A percentile compares a stretch with the other conserved stretches of the same genome.
Evolutionary conservation across 2,329 filamentous ascomycete genomes (phyloP).

Genomic region (Beauveria rudraprayagi): DNA sequence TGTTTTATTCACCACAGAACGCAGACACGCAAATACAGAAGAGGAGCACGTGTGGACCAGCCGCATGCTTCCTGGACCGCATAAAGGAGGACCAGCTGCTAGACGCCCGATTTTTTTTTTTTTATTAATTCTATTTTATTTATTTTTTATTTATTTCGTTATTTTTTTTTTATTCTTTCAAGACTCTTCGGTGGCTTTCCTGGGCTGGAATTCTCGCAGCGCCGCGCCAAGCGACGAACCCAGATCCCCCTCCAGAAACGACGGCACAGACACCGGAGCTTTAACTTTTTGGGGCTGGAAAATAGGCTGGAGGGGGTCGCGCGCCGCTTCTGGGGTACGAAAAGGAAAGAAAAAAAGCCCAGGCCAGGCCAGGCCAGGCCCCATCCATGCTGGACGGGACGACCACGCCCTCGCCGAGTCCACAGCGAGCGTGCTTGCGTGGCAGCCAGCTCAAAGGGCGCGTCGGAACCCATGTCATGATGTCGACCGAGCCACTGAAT

Average conservation of each 20-base stretch:
- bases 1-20: neutral
- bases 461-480: slow-evolving; percentile 7
- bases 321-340: neutral
- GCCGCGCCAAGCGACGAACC: slow-evolving; percentile 7
- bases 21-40: neutral
- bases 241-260: neutral
- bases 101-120: slow-evolving; percentile 6
- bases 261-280: neutral
- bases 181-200: neutral
- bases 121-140: too few species aligned
- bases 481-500: slow-evolving; percentile 12
- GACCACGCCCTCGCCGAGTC: neutral
- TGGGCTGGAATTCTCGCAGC: neutral
- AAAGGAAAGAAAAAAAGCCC: neutral
- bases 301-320: neutral
- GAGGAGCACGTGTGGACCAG: slow-evolving; percentile 9
- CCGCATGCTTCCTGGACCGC: neutral
- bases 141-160: neutral
- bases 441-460: neutral
- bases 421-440: too few species aligned
- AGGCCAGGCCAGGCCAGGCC: too few species aligned
- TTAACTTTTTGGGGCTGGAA: neutral
- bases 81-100: neutral
- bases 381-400: too few species aligned
- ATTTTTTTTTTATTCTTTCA: neutral